phyloP scores from a whole-genome alignment of 306 rosid genomes.

The Malus sieversii region DNA sequence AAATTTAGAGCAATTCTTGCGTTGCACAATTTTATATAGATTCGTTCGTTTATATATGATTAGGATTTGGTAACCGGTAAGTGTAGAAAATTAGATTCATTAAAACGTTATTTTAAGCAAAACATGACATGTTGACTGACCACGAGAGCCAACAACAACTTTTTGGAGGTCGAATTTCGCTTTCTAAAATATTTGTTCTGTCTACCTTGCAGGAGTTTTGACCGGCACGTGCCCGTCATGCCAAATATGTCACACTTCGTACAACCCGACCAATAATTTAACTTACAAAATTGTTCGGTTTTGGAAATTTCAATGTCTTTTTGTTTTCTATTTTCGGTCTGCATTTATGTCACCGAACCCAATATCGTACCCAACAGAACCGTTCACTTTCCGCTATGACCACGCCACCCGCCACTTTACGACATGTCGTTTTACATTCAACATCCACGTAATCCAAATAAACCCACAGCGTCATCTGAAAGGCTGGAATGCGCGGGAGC shows the following conservation, averaged over 20 bases:
- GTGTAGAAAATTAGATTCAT: too few relatives aligned
- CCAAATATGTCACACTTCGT: not conserved
- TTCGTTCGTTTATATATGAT: too few relatives aligned
- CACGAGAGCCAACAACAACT: not conserved
- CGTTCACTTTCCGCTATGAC: not conserved
- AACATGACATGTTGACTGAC: not conserved
- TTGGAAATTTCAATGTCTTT: not conserved
- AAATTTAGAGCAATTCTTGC: too few relatives aligned
- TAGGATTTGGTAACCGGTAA: too few relatives aligned
- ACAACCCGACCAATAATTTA: not conserved
- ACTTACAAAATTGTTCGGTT: not conserved
- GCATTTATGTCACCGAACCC: not conserved
- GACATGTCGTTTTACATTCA: not conserved
- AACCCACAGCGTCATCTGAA: not conserved
- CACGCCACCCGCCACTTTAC: not conserved
- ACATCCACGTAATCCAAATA: not conserved
- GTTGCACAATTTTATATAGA: too few relatives aligned
- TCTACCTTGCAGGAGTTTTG: not conserved
- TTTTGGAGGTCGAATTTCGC: not conserved
- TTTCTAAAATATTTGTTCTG: not conserved
- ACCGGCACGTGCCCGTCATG: not conserved
- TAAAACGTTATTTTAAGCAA: too few relatives aligned
- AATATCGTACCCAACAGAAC: not conserved
- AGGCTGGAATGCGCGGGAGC: not conserved
- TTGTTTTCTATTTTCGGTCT: not conserved